Base-by-base conservation (phyloP, 768 basidiomycete species). In the Boletellus emodensis region DNA sequence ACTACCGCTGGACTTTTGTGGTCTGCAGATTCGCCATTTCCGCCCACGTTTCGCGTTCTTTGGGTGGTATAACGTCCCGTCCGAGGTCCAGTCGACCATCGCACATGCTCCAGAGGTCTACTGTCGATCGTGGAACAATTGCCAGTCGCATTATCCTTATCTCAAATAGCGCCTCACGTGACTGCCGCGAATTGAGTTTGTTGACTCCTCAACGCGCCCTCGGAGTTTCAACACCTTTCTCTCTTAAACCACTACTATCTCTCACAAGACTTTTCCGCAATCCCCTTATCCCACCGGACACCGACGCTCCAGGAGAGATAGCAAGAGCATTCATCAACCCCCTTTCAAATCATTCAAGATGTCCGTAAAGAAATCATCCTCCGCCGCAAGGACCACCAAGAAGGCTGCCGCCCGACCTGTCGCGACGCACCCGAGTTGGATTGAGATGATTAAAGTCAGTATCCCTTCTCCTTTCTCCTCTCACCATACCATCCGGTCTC, bases 371-470 rank as follows among this genome's bases (percentile, higher is more conserved):
- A 83, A 81, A 65, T 57, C 77, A 33, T 63, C 75, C 48, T 58
- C 64, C 46, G 56, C 72, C 42, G 67, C 77, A 64, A 82, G 78
- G 69, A 65, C 74, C 17, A 59, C 73, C 42, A 66, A 60, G 64
- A 70, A 52, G 52, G 47, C 46, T 47, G 56, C 57, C 52, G 54
- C 72, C 47, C 72, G 71, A 41, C 61, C 74, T 49, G 51, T 43
- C 26, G 37, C 61, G 18, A 52, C 53, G 42, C 76, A 78, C 57
- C 76, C 76, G 14, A 67, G 76, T 52, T 87, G 85, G 85, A 73
- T 82, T 50, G 85, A 89, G 48, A 90, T 90, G 87, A 88, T 90
- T 68, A 88, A 87, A 77, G 87, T 86, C 60, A 64, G 75, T 58
- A 56, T 33, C 52, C 41, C 30, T 32, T 48, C 46, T 44, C 53